Conservation (phyloP, 495 filamentous ascomycete genomes). For the Penicillium macrosclerotiorum region DNA sequence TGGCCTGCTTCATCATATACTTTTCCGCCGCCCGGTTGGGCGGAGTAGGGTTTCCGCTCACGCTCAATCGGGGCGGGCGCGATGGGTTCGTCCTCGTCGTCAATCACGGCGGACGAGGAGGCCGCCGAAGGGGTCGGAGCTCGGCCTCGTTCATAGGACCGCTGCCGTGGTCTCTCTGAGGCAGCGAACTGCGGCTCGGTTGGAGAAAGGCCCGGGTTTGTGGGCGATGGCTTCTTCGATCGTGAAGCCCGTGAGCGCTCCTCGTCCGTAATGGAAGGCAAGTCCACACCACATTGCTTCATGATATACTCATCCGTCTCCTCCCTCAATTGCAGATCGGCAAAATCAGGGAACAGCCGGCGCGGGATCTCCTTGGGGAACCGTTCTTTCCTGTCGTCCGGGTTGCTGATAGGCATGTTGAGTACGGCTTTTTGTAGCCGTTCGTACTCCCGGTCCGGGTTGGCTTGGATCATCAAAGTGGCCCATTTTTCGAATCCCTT, state of each 20-base stretch:
- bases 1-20: constrained; percentile 40
- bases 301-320: constrained; percentile 44
- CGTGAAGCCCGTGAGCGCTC: constrained; percentile 34
- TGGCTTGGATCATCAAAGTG: constrained; percentile 69
- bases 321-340: constrained; percentile 37
- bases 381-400: constrained; percentile 68
- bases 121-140: constrained; percentile 43
- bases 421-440: constrained; percentile 71
- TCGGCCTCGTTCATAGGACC: constrained; percentile 51
- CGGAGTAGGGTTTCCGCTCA: constrained; percentile 60
- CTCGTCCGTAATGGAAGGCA: constrained; percentile 40
- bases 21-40: constrained; percentile 56
- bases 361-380: constrained; percentile 79
- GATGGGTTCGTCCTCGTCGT: constrained; percentile 44
- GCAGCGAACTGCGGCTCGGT: too few relatives aligned
- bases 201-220: constrained; percentile 14
- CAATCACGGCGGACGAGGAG: constrained; percentile 38
- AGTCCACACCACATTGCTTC: constrained; percentile 48
- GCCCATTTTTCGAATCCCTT: constrained; percentile 77
- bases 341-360: constrained; percentile 61
- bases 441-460: constrained; percentile 74
- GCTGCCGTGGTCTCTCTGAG: constrained; percentile 18
- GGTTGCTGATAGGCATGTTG: constrained; percentile 72
- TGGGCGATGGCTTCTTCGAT: constrained; percentile 14
- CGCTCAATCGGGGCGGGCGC: constrained; percentile 55